A percentile compares a stretch with the other conserved stretches of the same genome.
Conservation (phyloP, 2,329 filamentous ascomycete genomes). For the Xylaria polymorpha region DNA sequence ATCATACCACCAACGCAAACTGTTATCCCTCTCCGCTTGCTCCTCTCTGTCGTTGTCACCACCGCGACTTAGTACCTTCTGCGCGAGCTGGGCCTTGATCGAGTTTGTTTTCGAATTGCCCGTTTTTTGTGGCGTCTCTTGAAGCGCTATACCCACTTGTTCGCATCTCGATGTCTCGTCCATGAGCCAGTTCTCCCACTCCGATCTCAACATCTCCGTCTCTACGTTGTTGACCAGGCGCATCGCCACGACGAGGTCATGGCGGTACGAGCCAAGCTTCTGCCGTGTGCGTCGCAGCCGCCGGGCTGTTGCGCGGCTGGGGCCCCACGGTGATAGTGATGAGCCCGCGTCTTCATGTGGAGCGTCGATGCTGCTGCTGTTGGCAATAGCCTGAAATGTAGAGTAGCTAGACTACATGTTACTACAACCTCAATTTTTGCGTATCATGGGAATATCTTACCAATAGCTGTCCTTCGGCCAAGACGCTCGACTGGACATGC, state of each 20-base stretch:
- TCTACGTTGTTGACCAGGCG: conserved; percentile 91
- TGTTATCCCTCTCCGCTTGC: conserved; percentile 43
- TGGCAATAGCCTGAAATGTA: conserved; percentile 71
- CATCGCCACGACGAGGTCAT: conserved; percentile 91
- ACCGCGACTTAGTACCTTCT: conserved; percentile 47
- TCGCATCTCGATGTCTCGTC: conserved; percentile 83
- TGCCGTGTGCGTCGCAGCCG: conserved; percentile 84
- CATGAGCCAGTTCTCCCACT: conserved; percentile 93
- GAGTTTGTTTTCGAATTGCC: conserved; percentile 11
- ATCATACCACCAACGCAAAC: conserved; percentile 61
- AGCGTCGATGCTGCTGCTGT: conserved; percentile 67
- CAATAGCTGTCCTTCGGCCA: conserved; percentile 63
- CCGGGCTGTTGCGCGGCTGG: conserved; percentile 66
- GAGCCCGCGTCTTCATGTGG: conserved; percentile 65
- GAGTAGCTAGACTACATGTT: conserved; percentile 59
- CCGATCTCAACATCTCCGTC: conserved; percentile 82
- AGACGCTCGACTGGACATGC: conserved; percentile 49
- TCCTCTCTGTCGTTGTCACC: conserved; percentile 23
- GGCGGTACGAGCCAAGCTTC: conserved; percentile 82
- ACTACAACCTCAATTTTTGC: conserved; percentile 14
- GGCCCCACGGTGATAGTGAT: conserved; percentile 56
- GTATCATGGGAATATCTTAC: conserved; percentile 51
- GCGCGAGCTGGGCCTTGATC: conserved; percentile 42
- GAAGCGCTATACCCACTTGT: conserved; percentile 64
- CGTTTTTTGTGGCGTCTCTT: conserved; percentile 35